These are phyloP conservation scores for Phoma herbarum DNA, from an alignment of 2,329 filamentous ascomycete genomes.

Conservation along the genomic window DNA sequence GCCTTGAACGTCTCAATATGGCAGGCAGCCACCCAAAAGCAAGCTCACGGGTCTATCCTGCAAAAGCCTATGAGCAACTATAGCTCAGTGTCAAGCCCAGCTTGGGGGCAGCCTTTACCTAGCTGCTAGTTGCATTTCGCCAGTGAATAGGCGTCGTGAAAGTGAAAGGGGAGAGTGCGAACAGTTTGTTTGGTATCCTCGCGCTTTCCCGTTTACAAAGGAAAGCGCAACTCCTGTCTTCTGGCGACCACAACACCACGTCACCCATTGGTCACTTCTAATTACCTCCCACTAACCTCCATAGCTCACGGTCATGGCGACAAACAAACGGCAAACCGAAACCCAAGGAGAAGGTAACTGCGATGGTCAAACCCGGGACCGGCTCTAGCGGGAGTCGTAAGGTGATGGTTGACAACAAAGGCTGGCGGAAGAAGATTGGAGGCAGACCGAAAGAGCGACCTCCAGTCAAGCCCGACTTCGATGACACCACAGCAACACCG, in stretches of 20 bases:
- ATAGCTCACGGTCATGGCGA: not conserved
- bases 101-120: too few species aligned
- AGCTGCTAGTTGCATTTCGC: too few species aligned
- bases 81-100: not conserved
- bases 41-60: not conserved
- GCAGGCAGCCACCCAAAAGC: not conserved
- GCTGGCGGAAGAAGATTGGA: constrained; percentile 38
- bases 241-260: constrained; percentile 7
- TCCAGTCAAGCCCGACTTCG: constrained; percentile 14
- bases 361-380: not conserved
- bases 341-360: not conserved
- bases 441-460: constrained; percentile 26
- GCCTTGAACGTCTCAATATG: not conserved
- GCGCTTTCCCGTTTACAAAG: constrained; percentile 1
- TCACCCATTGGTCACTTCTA: constrained; percentile 2
- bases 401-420: constrained; percentile 21
- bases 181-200: not conserved
- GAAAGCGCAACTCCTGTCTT: not conserved
- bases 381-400: not conserved
- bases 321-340: not conserved
- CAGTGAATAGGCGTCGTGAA: not conserved
- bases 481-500: constrained; percentile 9
- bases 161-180: constrained; percentile 17
- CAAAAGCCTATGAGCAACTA: not conserved
- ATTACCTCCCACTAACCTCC: not conserved